Evolutionary conservation across 345 rosid species (phyloP).

Genomic region (Eutrema japonicum): DNA sequence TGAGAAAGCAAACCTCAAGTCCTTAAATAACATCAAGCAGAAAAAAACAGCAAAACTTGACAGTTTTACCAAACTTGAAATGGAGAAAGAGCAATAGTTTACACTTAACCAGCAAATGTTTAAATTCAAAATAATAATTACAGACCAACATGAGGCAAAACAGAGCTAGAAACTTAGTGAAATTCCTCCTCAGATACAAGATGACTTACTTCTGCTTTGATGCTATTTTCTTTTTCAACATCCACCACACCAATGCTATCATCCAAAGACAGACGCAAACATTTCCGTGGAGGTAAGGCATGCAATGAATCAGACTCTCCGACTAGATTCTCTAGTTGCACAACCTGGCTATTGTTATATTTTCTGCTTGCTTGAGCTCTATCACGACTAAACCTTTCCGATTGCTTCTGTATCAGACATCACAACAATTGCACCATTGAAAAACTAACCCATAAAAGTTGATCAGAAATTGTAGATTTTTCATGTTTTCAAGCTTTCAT

Average conservation of each 20-base stretch:
- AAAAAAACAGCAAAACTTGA: constrained; percentile 8
- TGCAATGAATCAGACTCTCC: constrained; percentile 60
- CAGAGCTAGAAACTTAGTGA: constrained; percentile 51
- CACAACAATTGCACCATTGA: constrained; percentile 25
- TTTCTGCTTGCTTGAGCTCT: constrained; percentile 63
- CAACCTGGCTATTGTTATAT: constrained; percentile 59
- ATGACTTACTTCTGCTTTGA: constrained; percentile 83
- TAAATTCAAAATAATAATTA: constrained; percentile 3
- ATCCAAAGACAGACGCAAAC: constrained; percentile 55
- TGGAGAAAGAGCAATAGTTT: constrained; percentile 40
- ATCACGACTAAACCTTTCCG: constrained; percentile 69
- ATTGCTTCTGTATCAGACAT: constrained; percentile 66
- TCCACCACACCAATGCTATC: constrained; percentile 71
- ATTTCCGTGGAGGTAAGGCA: constrained; percentile 50
- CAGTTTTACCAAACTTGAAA: constrained; percentile 17
- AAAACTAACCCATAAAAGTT: constrained; percentile 20
- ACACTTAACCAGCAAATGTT: background rate
- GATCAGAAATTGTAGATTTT: constrained; percentile 10
- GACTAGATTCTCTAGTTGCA: constrained; percentile 60
- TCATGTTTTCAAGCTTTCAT: constrained; percentile 18
- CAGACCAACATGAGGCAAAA: constrained; percentile 39
- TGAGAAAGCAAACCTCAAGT: constrained; percentile 2
- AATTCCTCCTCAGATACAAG: constrained; percentile 52
- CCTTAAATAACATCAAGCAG: constrained; percentile 27
- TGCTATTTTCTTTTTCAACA: constrained; percentile 73